These are phyloP conservation scores for Lagenidium giganteum DNA, from an alignment of 352 stramenopile species.

Conservation along the genomic window DNA sequence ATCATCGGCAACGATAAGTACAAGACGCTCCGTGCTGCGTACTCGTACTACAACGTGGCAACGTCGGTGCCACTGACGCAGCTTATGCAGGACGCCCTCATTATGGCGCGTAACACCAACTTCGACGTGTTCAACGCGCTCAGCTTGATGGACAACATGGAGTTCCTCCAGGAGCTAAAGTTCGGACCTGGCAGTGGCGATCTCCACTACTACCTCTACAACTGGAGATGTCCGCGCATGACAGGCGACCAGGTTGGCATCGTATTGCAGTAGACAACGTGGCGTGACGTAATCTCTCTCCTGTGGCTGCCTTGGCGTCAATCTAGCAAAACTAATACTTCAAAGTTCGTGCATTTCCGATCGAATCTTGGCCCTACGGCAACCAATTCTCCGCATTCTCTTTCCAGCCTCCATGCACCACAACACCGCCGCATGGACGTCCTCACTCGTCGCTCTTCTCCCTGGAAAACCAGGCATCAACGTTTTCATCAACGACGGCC, in stretches of 20 bases:
- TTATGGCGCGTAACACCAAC: constrained; percentile 46
- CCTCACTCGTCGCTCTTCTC: too few species aligned
- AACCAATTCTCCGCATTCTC: too few species aligned
- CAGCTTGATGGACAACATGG: constrained; percentile 58
- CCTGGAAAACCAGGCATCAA: too few species aligned
- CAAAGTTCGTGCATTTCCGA: too few species aligned
- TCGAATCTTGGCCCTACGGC: too few species aligned
- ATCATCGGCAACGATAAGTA: constrained; percentile 96
- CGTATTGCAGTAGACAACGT: too few species aligned
- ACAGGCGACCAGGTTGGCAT: constrained; percentile 40
- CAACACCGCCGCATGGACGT: too few species aligned
- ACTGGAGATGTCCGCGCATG: constrained; percentile 73
- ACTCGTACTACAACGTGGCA: constrained; percentile 98
- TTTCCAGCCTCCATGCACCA: too few species aligned
- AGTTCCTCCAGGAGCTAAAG: constrained; percentile 53
- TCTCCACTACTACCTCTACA: constrained; percentile 77
- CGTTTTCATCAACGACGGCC: too few species aligned
- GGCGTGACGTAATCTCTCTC: too few species aligned
- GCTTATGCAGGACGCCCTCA: constrained; percentile 65
- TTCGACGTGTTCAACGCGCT: constrained; percentile 70
- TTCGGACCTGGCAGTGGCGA: constrained; percentile 56
- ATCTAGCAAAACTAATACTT: too few species aligned
- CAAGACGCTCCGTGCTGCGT: constrained; percentile 95
- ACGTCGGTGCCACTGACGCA: constrained; percentile 48
- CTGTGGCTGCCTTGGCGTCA: too few species aligned